A percentile compares a stretch with the other conserved stretches of the same genome.
Conservation (phyloP, 2,329 filamentous ascomycete genomes). For the Camptophora hylomeconis region DNA sequence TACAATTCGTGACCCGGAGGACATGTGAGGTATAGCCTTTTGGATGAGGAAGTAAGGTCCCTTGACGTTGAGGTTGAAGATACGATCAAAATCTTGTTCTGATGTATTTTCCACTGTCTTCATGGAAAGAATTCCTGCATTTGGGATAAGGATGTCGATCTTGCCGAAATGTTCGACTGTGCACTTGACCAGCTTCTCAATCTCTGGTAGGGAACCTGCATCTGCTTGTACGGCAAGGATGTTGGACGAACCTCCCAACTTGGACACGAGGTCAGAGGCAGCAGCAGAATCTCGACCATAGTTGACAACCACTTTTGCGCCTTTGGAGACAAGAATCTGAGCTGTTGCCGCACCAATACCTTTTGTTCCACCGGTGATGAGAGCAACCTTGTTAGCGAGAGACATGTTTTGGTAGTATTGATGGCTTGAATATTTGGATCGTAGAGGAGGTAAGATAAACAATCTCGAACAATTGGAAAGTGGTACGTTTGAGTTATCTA, state of each 20-base stretch:
- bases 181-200: conserved; percentile 37
- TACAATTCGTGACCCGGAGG: conserved; percentile 36
- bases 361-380: conserved; percentile 29
- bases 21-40: conserved; percentile 41
- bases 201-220: conserved; percentile 32
- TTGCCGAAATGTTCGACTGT: conserved; percentile 39
- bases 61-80: conserved; percentile 43
- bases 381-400: conserved; percentile 19
- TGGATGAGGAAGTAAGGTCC: conserved; percentile 42
- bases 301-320: conserved; percentile 36
- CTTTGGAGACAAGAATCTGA: conserved; percentile 24
- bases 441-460: no score
- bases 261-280: conserved; percentile 40
- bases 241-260: conserved; percentile 34
- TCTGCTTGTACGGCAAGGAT: conserved; percentile 43
- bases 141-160: conserved; percentile 47
- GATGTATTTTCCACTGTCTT: conserved; percentile 36
- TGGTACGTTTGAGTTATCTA: no score
- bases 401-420: conserved; percentile 2
- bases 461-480: no score
- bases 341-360: conserved; percentile 30
- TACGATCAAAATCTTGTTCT: conserved; percentile 33
- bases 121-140: conserved; percentile 41
- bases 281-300: conserved; percentile 44
- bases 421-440: no score